Evolutionary conservation across 73 alveolate species (phyloP), one percentile per base, ranked within the genome.

Genomic region (Paramecium sexaurelia): DNA sequence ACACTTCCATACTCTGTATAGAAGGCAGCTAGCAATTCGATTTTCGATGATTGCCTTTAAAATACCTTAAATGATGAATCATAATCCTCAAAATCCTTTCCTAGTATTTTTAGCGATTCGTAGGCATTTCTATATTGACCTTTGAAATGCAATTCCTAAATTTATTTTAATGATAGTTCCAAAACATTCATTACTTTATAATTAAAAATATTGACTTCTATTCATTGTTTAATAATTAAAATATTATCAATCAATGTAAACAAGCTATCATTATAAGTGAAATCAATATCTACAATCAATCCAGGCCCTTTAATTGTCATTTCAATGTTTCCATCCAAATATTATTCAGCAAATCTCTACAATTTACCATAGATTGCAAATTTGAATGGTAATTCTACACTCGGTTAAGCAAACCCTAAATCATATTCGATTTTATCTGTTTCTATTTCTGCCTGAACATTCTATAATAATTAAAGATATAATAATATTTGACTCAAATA

Each of bases 81-180:
- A 11, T 27, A 19, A 19, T 5, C 3, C 17, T 71, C 56, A 5
- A 71, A 6, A 33, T 33, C 37, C 13, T 10, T 35, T 1, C 57
- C 86, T 36, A 71, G 3, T 35, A 11, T 6, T 39, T 36, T 7
- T 4, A 71, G 20, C 15, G 13, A 29, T 40, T 71, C 86, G 35
- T 35, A 71, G 1, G 86, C 86, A n/a, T 71, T 71, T 71, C 86
- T 33, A n/a, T 71, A 71, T 35, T 71, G 43, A 33, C 86, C 86
- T n/a, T 71, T 71, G 20, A 35, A 17, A 71, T 71, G 37, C 35
- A 32, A 32, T 20, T 71, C 86, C 20, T 29, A 71, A 4, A 71
- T 71, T 22, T 35, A 40, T n/a, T 29, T 33, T 20, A 71, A 37
- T 20, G 56, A 9, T 37, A 15, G 20, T 17, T 35, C 56, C 13